Evolutionary conservation across 2,329 filamentous ascomycete species (phyloP), one percentile per base, ranked within the genome.

Genomic region (Albifimbria verrucaria): DNA sequence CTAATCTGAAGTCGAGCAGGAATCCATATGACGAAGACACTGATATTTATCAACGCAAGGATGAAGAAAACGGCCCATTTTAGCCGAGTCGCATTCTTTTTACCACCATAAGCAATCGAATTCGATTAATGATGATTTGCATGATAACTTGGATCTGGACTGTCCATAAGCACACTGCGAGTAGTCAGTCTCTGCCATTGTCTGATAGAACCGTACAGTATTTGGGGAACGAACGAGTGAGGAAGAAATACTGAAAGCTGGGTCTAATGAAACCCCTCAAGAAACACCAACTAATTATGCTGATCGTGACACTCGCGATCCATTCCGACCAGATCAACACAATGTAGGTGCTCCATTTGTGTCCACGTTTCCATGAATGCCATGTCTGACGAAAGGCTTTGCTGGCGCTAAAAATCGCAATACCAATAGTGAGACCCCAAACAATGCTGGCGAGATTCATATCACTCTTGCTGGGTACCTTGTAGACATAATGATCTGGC

Each of bases 81-180:
- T 9, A 82, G 63, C 7, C 56, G 63, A 0, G 54, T 44, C 2
- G 72, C 69, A 11, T 67, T 71, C 0, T 57, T 63, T 1, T 67
- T 69, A 77, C 63, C 0, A 72, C 66, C 23, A 78, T 67, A 6
- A 82, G 66, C 1, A 82, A 64, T 0, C 72, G 68, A 3, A 80
- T 74, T 10, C 79, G 74, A 55, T 82, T 82, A 55, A 81, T 73
- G 55, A 82, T 81, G 39, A 81, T 81, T 52, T 81, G 77, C 26
- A 80, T 73, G 0, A 81, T 63, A 6, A 78, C 69, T 47, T 81
- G 79, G 10, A 81, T 71, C 56, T 77, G 71, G 1, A 76, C 55
- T 2, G 67, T 65, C 75, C 76, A 76, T 18, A 60, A 58, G 0
- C 60, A 24, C 3, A 54, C 57, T 62, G 3, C 1, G 11, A 10